Percentiles rank a stretch among this genome's conserved stretches.
Conservation (phyloP, 345 rosid genomes). For the Microcos paniculata region DNA sequence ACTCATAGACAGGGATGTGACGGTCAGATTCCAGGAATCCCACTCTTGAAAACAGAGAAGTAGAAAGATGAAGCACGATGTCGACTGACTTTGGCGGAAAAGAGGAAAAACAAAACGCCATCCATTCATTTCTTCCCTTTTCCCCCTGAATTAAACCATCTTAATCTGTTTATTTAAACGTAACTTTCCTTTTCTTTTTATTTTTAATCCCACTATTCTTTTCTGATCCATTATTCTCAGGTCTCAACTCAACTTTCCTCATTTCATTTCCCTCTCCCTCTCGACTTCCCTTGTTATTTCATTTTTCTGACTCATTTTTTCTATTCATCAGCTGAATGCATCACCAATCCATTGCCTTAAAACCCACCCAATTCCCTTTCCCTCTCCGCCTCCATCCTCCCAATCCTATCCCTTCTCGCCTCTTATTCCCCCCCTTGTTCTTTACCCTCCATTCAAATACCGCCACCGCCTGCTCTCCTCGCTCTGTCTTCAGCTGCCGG, state of each 20-base stretch:
- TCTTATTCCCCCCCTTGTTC: constrained; percentile 19
- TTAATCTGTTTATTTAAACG: neutral
- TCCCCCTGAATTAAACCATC: neutral
- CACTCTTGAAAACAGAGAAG: neutral
- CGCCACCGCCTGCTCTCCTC: constrained; percentile 4
- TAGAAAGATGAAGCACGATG: too few species aligned
- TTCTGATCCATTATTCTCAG: neutral
- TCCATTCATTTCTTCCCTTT: neutral
- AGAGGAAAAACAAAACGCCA: neutral
- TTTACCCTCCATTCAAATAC: neutral
- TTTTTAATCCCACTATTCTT: neutral
- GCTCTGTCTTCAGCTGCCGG: constrained; percentile 28
- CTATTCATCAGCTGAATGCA: constrained; percentile 37
- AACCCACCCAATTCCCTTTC: constrained; percentile 23
- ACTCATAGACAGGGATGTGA: too few species aligned
- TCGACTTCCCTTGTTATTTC: neutral
- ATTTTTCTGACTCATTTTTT: constrained; percentile 31
- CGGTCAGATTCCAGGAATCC: neutral
- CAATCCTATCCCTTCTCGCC: constrained; percentile 25
- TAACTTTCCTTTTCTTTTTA: too few species aligned
- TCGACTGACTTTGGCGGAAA: too few species aligned
- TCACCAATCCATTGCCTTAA: constrained; percentile 41
- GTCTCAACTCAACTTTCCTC: neutral
- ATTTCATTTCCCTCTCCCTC: neutral
- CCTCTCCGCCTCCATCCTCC: constrained; percentile 22